Evolutionary conservation across 2,329 filamentous ascomycete species (phyloP), one percentile per base, ranked within the genome.

Genomic region (Aspergillus luchuensis): DNA sequence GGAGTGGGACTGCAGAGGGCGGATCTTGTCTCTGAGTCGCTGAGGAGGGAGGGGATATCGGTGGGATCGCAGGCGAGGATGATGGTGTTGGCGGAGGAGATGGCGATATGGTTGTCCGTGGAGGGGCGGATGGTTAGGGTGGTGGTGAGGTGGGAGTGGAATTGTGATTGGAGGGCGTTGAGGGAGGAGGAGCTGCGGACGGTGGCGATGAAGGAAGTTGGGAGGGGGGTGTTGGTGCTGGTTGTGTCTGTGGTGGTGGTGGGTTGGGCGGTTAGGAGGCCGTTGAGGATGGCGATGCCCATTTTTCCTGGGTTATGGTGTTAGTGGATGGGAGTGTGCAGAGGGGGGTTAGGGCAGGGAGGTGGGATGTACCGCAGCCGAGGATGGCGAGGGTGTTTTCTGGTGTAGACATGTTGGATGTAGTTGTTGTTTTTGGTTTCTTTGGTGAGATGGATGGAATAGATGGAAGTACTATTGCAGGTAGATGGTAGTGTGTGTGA

Each of bases 231-330:
- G n/a, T 21, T 55, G 21, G 10, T 45, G 17, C 17, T 19, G 36
- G 36, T 54, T 3, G n/a, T 21, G 10, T 36, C 30, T 33, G 19
- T n/a, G 28, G 57, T n/a, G 17, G 19, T n/a, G 28, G 57, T n/a
- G 17, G 50, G 3, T 21, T 45, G 41, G 36, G 36, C 8, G 38
- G 23, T 3, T 5, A 55, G 21, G 23, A 55, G 52, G 38, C 52
- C 52, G 25, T 45, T 45, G 19, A 55, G 52, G 38, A 55, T 55
- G 23, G 52, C 52, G 25, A 39, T 55, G 52, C 52, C 52, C 52
- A 55, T 55, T 36, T 55, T 55, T 33, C 52, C 52, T 55, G n/a
- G 5, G 19, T 5, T 17, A 5, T 11, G 19, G 15, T n/a, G 23
- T 45, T 36, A 55, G 39, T 7, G 1, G 5, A 15, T n/a, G 17